These are phyloP conservation scores for Metschnikowia gruessii DNA, from an alignment of 805 yeast species.

Conservation along the genomic window DNA sequence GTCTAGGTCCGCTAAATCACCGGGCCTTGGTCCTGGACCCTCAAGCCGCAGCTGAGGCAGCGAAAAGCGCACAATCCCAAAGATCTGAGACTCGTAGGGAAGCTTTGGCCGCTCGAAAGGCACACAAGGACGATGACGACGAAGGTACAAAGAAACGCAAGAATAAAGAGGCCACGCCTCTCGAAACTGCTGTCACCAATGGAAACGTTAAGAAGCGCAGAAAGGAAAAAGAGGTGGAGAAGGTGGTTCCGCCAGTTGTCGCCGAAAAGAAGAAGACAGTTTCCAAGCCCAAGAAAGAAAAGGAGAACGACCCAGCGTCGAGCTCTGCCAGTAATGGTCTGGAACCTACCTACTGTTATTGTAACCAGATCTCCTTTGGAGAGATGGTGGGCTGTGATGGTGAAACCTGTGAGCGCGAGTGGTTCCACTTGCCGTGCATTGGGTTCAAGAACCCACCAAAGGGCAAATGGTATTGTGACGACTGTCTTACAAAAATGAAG, in stretches of 20 bases:
- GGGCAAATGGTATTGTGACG: slow-evolving; percentile 48
- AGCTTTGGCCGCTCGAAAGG: slow-evolving; percentile 86
- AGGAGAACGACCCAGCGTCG: slow-evolving; percentile 13
- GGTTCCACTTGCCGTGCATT: slow-evolving; percentile 95
- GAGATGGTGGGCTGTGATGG: slow-evolving; percentile 99
- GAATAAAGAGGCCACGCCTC: slow-evolving; percentile 23
- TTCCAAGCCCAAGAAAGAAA: slow-evolving; percentile 22
- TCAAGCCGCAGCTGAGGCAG: slow-evolving; percentile 43
- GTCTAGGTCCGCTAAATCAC: slow-evolving; percentile 79
- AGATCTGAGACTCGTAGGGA: slow-evolving; percentile 86
- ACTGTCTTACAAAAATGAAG: slow-evolving; percentile 36
- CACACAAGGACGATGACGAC: slow-evolving; percentile 42
- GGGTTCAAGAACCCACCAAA: slow-evolving; percentile 84
- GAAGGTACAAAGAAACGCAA: slow-evolving; percentile 19
- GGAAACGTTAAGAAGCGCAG: slow-evolving; percentile 13
- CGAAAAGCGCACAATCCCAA: slow-evolving; percentile 65
- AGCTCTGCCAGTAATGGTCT: slow-evolving; percentile 12
- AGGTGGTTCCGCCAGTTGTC: slow-evolving; percentile 6
- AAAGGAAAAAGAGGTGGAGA: slow-evolving; percentile 15
- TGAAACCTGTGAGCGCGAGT: slow-evolving; percentile 83
- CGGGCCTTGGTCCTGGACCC: slow-evolving; percentile 80
- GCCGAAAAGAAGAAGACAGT: slow-evolving; percentile 22
- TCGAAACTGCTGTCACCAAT: slow-evolving; percentile 14
- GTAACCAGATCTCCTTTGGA: slow-evolving; percentile 95
- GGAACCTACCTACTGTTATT: slow-evolving; percentile 92